Conservation (phyloP, 495 filamentous ascomycete species). For the Darksidea phi region DNA sequence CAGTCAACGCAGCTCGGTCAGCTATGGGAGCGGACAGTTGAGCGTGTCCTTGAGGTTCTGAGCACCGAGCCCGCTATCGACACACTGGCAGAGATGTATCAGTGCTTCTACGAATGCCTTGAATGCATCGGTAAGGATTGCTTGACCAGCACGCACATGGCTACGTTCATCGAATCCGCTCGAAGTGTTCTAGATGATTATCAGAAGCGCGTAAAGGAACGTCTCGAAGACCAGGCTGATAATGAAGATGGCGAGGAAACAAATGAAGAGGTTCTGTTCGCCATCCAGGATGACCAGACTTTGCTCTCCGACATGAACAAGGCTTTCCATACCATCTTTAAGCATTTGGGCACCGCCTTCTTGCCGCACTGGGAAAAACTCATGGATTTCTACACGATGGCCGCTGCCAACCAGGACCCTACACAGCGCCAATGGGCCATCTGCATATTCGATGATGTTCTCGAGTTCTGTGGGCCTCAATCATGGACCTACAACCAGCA, state of each 20-base stretch:
- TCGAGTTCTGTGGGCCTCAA: constrained; percentile 90
- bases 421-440: constrained; percentile 97
- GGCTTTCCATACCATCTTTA: constrained; percentile 98
- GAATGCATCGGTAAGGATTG: constrained; percentile 87
- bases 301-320: constrained; percentile 99
- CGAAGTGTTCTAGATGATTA: constrained; percentile 87
- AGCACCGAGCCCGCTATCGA: constrained; percentile 93
- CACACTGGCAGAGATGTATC: constrained; percentile 97
- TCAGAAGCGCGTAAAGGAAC: constrained; percentile 74
- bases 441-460: constrained; percentile 97
- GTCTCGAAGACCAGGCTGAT: constrained; percentile 72
- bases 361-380: constrained; percentile 84
- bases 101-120: constrained; percentile 98
- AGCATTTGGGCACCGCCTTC: constrained; percentile 84
- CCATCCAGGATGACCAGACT: constrained; percentile 96
- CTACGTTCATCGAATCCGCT: constrained; percentile 78
- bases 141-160: constrained; percentile 74
- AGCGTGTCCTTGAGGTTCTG: constrained; percentile 91
- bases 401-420: constrained; percentile 78
- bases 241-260: constrained; percentile 74
- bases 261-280: constrained; percentile 74
- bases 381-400: constrained; percentile 76
- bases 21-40: constrained; percentile 83
- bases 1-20: constrained; percentile 68
- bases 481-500: constrained; percentile 78